Evolutionary conservation across 164 flowering plant species (phyloP), one percentile per base, ranked within the genome.

Genomic region (Taxillus chinensis): DNA sequence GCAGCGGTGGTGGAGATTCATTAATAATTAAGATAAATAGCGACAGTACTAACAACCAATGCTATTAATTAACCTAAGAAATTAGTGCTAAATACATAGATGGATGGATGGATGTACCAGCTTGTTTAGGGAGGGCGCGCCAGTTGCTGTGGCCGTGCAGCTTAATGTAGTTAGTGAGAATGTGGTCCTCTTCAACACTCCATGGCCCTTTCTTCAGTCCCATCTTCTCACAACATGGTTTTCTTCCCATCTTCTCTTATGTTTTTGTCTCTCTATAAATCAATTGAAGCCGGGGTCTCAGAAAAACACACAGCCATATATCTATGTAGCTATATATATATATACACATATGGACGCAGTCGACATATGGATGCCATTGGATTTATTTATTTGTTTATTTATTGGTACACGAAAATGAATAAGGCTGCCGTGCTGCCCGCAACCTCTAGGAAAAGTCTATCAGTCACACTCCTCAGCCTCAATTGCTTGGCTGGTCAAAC

Each of bases 121-220:
- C 90, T 71, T 71, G 83, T 75, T 81, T 85, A 1, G 87, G 90
- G 43, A 85, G 90, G 3, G 82, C 83, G 14, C 90, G 67, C 90
- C 90, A 85, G 51, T 85, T 85, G 10, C 71, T 71, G 59, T 80
- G 86, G 68, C 92, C 92, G 46, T 78, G 55, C 3, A 50, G 75
- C 2, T 69, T 74, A 66, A 86, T 80, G 78, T 83, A 76, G 65
- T 70, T 57, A 57, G 77, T 62, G 55, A 86, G 69, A 3, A 74
- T 68, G 42, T 72, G 79, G 70, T 86, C 92, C 73, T 86, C 93
- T 65, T 86, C 87, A 12, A 76, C 68, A 11, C 86, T 71, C 93
- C 90, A 85, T 11, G 90, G 90, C 11, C 90, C 90, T 61, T 73
- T 85, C 82, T 78, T 85, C 76, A 85, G 62, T 41, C 90, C 90